These are phyloP conservation scores for Phaeomoniella chlamydospora DNA, from an alignment of 2,329 filamentous ascomycete genomes.

Conservation along the genomic window DNA sequence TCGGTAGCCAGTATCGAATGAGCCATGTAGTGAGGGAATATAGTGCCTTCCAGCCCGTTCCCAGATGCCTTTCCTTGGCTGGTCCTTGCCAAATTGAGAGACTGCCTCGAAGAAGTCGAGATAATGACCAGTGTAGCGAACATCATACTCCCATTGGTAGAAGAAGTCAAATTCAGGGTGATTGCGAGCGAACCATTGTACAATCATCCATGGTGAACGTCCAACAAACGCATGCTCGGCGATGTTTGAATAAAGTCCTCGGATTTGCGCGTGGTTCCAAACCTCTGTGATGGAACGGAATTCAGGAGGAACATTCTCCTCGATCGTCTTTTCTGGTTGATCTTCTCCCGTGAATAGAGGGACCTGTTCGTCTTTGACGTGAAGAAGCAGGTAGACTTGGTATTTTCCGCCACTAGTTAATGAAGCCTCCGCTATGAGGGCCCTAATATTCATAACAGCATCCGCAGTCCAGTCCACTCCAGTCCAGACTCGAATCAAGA, in stretches of 20 bases:
- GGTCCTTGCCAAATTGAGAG: slow-evolving; percentile 34
- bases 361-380: slow-evolving; percentile 63
- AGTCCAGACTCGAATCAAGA: slow-evolving; percentile 72
- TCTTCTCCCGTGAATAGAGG: slow-evolving; percentile 55
- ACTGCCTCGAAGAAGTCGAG: slow-evolving; percentile 64
- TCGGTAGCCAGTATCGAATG: slow-evolving; percentile 21
- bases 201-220: slow-evolving; percentile 48
- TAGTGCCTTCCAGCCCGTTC: slow-evolving; percentile 44
- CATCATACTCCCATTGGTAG: slow-evolving; percentile 84
- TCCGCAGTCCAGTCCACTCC: slow-evolving; percentile 67
- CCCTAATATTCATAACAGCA: slow-evolving; percentile 67
- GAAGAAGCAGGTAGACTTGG: slow-evolving; percentile 66
- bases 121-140: slow-evolving; percentile 64
- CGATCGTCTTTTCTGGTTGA: slow-evolving; percentile 45
- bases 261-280: slow-evolving; percentile 39
- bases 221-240: slow-evolving; percentile 13
- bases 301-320: slow-evolving; percentile 49
- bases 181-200: slow-evolving; percentile 62
- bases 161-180: slow-evolving; percentile 68
- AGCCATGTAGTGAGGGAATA: slow-evolving; percentile 35
- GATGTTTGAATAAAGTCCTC: slow-evolving; percentile 12
- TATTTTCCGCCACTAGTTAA: slow-evolving; percentile 76
- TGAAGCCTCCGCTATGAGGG: slow-evolving; percentile 69
- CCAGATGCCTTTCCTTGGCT: slow-evolving; percentile 44
- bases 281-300: slow-evolving; percentile 57